Base-by-base conservation (phyloP, 108 stramenopile genomes). In the Seminavis robusta region DNA sequence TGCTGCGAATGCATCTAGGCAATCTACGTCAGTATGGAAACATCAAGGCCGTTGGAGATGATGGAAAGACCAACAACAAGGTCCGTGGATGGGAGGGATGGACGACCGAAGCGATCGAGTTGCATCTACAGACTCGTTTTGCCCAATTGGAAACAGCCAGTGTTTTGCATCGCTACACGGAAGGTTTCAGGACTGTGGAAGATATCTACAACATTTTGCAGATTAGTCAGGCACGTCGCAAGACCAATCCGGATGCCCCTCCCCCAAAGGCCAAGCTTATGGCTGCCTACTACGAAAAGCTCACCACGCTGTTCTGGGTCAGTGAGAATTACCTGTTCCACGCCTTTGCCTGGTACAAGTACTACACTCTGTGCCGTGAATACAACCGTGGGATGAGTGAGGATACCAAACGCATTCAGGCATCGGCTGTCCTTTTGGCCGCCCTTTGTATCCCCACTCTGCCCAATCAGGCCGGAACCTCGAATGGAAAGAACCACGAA, bases 131-230 rank as follows among this genome's bases (percentile, higher is more conserved):
- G 54, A 99, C 97, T 41, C 84, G 95, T 19, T 98, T 98, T 75
- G 86, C 73, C 29, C 98, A 99, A 69, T 80, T 99, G 23, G 94
- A 97, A 69, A 95, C 86, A 1, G 92, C 96, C 2, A 85, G 92
- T 53, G 48, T 73, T 30, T 74, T 98, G 45, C 88, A 94, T 51
- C 86, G 97, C 45, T 99, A 97, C 93, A 96, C 94, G 3, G 98
- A 99, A 68, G 97, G 94, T 36, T 98, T 98, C 79, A 90, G 97
- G 29, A 99, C 96, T 33, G 90, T 96, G 11, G 98, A 99, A 64
- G 96, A 98, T 72, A 96, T 99, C 70, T 94, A 94, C 88, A 88
- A 80, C 69, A 95, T 99, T 77, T 70, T 98, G 47, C 86, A 92
- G 65, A 91, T 95, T 40, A 73, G 79, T 13, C 81, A 90, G 40